Evolutionary conservation across 805 yeast species (phyloP), one percentile per base, ranked within the genome.

Genomic region (Yamadazyma endophytica): DNA sequence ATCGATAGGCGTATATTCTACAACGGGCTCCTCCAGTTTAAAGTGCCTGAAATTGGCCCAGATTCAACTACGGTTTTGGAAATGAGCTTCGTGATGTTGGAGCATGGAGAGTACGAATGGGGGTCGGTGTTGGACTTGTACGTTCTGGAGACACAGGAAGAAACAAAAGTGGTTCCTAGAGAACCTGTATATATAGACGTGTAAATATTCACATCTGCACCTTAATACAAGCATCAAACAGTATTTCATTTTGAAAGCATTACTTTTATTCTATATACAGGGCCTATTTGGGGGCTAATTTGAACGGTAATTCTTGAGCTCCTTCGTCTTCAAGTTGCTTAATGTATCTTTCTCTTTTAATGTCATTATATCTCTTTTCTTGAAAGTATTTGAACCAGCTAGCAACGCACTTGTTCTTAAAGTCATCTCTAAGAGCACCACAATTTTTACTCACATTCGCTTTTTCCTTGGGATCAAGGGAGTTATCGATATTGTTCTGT

Each of bases 331-430:
- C 86, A 46, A 86, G 77, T 52, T 82, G 79, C 33, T 70, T 71
- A 47, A 86, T 56, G 56, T 83, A 79, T 43, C 71, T 67, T 42
- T 76, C 82, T 56, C 82, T 79, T 46, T 77, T 75, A 40, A 76
- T 61, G 45, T 87, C 96, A 37, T 77, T 80, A 23, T 79, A 82
- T 46, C 96, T 75, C 56, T 88, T 89, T 56, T 87, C 90, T 52
- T 88, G 90, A 67, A 90, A 89, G 55, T 89, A 88, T 38, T 81
- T 39, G 76, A 54, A 87, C 97, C 97, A 89, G 32, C 88, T 77
- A 9, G 78, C 77, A 7, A 85, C 87, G 58, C 97, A 89, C 44
- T 79, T 77, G n/a, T 67, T 54, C 37, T 82, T 77, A 43, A 85
- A 87, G 23, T 66, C 69, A n/a, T 53, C 49, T 41, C 77, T 75